Evolutionary conservation across 1,284 basidiomycete genomes (phyloP).

Genomic region (Phlebopus sp.): DNA sequence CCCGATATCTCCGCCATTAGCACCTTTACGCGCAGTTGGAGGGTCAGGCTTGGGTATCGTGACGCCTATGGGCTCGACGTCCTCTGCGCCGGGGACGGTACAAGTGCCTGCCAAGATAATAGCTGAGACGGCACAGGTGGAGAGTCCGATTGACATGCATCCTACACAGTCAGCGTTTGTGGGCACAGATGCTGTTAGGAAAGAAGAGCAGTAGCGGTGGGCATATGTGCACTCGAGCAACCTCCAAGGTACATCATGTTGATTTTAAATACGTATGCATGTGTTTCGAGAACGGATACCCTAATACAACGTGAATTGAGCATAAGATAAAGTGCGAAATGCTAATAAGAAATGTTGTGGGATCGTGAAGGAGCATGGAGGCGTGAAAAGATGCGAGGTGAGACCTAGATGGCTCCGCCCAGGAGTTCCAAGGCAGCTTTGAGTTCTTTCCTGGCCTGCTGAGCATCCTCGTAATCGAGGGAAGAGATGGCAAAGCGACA

Average conservation of each 20-base stretch:
- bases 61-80: constrained; percentile 8
- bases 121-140: constrained; percentile 19
- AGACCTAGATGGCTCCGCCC: constrained; percentile 35
- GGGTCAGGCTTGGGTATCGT: not conserved
- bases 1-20: not conserved
- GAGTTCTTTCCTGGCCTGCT: constrained; percentile 80
- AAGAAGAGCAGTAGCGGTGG: too few species aligned
- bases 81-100: constrained; percentile 12
- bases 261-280: too few species aligned
- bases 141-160: constrained; percentile 29
- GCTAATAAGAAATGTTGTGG: too few species aligned
- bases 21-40: too few species aligned
- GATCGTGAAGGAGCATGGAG: not conserved
- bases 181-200: not conserved
- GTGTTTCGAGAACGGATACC: too few species aligned
- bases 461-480: constrained; percentile 88
- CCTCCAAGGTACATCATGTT: too few species aligned
- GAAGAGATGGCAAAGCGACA: constrained; percentile 89
- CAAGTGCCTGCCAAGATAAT: constrained; percentile 18
- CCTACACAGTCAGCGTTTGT: constrained; percentile 12
- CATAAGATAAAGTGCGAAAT: too few species aligned
- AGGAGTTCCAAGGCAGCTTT: constrained; percentile 70
- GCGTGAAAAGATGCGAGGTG: constrained; percentile 4
- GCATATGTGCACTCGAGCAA: too few species aligned
- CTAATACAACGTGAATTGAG: too few species aligned